Evolutionary conservation across 163 green algal species (phyloP), one percentile per base, ranked within the genome.

Genomic region (Chlorella variabilis): DNA sequence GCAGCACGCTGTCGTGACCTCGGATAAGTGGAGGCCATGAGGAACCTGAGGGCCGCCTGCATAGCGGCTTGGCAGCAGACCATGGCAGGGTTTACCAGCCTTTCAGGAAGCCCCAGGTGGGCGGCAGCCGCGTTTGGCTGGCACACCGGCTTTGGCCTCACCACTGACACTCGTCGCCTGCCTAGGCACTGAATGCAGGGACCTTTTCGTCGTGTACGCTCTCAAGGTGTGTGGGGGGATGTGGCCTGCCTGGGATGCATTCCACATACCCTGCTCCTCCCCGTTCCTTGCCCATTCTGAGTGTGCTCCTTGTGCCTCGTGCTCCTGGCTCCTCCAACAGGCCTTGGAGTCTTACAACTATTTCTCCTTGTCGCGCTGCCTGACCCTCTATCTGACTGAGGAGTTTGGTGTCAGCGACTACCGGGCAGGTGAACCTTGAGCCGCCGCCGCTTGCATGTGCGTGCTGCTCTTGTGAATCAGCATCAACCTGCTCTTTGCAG

Each of bases 321-420:
- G n/a, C n/a, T n/a, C n/a, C n/a, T n/a, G n/a, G n/a, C n/a, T n/a
- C n/a, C n/a, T n/a, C n/a, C n/a, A n/a, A n/a, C n/a, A n/a, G n/a
- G n/a, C n/a, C n/a, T 71, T 90, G 41, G 90, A 92, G n/a, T 79
- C 36, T 38, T 94, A 92, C 81, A 89, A 87, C 71, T 93, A 92
- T 80, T 89, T 89, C 79, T 27, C 49, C 31, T 67, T 92, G 27
- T 90, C 80, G 5, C 75, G 90, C 63, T 45, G 89, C 1, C 88
- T 93, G 59, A 81, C 81, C 17, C 63, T 94, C 15, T 89, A 85
- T 45, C 76, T 94, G 5, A 94, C 87, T 20, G 90, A 93, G n/a
- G 74, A 89, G 17, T 94, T 94, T 82, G 84, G 79, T 0, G 69
- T 94, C 27, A 42, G 25, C 34, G 90, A 94, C 61, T 77, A 77